Evolutionary conservation across 1,139 yeast species (phyloP).

Genomic region (Debaryomycetaceae sp.): DNA sequence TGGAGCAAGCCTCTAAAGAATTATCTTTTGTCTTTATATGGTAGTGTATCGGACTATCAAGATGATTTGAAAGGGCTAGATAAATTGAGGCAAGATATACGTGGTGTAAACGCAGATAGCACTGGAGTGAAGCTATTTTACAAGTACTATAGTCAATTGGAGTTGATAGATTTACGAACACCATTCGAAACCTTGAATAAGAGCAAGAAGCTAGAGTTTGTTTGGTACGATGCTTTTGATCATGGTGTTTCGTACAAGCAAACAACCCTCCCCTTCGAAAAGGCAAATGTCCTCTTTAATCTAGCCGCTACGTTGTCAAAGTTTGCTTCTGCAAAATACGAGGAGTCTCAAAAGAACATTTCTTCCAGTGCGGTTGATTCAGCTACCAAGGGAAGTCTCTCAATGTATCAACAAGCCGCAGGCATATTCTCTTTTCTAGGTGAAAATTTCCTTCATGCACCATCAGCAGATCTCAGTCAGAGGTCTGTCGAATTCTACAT

Average conservation of each 20-base stretch:
- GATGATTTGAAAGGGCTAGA: conserved; percentile 55
- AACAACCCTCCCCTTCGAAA: conserved; percentile 75
- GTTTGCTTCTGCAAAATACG: conserved; percentile 51
- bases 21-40: conserved; percentile 63
- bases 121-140: conserved; percentile 53
- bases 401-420: conserved; percentile 69
- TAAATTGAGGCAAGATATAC: conserved; percentile 58
- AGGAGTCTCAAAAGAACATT: conserved; percentile 43
- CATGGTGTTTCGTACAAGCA: conserved; percentile 38
- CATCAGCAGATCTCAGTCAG: conserved; percentile 72
- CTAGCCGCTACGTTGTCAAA: conserved; percentile 34
- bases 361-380: conserved; percentile 34
- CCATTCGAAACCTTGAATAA: conserved; percentile 61
- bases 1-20: conserved; percentile 63
- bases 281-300: conserved; percentile 80
- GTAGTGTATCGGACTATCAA: conserved; percentile 54
- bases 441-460: conserved; percentile 87
- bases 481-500: conserved; percentile 65
- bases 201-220: conserved; percentile 53
- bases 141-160: conserved; percentile 79
- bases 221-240: conserved; percentile 77
- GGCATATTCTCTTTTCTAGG: conserved; percentile 71
- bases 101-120: conserved; percentile 53
- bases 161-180: conserved; percentile 70
- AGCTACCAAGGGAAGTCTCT: conserved; percentile 54